These are phyloP conservation scores for Buxus sempervirens DNA, from an alignment of 164 flowering plant species.

Conservation along the genomic window DNA sequence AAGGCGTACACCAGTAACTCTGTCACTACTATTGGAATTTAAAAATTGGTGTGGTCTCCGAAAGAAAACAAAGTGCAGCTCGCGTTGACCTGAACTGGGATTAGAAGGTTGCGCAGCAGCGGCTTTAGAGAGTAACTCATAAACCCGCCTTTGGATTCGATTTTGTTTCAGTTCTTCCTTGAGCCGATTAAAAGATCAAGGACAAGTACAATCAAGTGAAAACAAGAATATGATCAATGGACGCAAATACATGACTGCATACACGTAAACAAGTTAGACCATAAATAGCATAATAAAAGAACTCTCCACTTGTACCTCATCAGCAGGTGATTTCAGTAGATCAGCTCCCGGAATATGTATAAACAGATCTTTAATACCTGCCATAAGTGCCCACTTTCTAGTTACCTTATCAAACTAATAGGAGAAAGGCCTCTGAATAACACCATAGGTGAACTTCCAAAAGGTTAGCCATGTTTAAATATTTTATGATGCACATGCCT, in stretches of 20 bases:
- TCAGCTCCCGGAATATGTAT: constrained; percentile 67
- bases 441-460: neutral
- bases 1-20: constrained; percentile 55
- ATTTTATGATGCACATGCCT: neutral
- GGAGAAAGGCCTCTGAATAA: neutral
- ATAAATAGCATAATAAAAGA: neutral
- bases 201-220: constrained; percentile 6
- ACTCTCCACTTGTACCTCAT: constrained; percentile 58
- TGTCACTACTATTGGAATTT: constrained; percentile 42
- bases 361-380: constrained; percentile 65
- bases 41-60: constrained; percentile 68
- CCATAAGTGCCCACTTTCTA: constrained; percentile 13
- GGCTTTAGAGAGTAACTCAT: constrained; percentile 84
- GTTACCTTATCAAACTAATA: neutral
- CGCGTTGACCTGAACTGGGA: constrained; percentile 51
- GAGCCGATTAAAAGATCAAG: constrained; percentile 21
- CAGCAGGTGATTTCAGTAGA: constrained; percentile 52
- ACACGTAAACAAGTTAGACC: neutral
- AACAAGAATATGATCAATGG: neutral
- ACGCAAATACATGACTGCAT: neutral
- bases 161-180: constrained; percentile 89
- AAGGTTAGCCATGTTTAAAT: neutral
- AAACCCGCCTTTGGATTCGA: constrained; percentile 67
- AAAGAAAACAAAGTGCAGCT: constrained; percentile 88
- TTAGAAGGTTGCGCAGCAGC: constrained; percentile 37